A percentile compares a stretch with the other conserved stretches of the same genome.
These are phyloP conservation scores for Monosporozyma aerobia DNA, from an alignment of 805 yeast genomes.

Conservation along the genomic window DNA sequence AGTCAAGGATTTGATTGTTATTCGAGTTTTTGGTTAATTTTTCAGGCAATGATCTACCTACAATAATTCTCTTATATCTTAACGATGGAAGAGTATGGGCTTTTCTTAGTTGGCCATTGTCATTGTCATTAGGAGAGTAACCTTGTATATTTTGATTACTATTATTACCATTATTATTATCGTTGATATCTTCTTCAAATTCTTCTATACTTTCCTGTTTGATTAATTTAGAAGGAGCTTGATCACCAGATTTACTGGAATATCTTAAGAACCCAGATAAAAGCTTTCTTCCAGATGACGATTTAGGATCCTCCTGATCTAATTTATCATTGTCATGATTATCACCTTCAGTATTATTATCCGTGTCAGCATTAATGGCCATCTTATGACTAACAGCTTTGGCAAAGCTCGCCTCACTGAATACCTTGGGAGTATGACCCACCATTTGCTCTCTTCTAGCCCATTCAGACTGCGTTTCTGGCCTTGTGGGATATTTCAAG, in stretches of 20 bases:
- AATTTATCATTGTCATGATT: neutral
- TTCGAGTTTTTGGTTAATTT: neutral
- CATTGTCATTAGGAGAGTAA: neutral
- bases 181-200: neutral
- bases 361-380: neutral
- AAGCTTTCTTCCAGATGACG: neutral
- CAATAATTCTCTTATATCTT: conserved; percentile 11
- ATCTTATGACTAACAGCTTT: neutral
- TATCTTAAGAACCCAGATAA: conserved; percentile 1
- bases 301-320: neutral
- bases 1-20: neutral
- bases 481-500: conserved; percentile 37
- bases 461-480: conserved; percentile 22
- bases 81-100: neutral
- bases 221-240: neutral
- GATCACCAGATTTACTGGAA: neutral
- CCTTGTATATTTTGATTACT: neutral
- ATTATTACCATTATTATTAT: neutral
- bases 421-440: conserved; percentile 22
- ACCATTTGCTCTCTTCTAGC: conserved; percentile 33
- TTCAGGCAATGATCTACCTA: conserved; percentile 15
- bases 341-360: neutral
- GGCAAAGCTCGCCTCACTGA: conserved; percentile 3
- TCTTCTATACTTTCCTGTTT: neutral
- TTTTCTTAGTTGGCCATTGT: neutral